Evolutionary conservation across 164 flowering plant species (phyloP).

Genomic region (Piper betle): DNA sequence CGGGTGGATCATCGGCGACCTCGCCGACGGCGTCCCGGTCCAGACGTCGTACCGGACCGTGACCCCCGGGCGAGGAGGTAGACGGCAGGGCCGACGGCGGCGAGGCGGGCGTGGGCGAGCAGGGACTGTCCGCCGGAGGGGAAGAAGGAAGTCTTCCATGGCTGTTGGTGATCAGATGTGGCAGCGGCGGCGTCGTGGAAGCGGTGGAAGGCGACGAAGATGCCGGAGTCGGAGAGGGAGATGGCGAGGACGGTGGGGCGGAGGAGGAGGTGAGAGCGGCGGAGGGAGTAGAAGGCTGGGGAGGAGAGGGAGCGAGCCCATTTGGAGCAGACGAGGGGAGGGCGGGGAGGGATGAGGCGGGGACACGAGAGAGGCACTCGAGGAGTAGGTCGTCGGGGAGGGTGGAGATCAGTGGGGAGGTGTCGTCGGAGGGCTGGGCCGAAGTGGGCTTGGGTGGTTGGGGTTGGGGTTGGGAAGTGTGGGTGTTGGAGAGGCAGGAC

Average conservation of each 20-base stretch:
- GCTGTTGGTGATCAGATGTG: not conserved
- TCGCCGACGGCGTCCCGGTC: slow-evolving; percentile 24
- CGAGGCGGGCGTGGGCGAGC: slow-evolving; percentile 33
- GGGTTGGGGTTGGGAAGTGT: slow-evolving; percentile 17
- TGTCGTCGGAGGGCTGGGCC: slow-evolving; percentile 4
- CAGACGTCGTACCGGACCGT: slow-evolving; percentile 46
- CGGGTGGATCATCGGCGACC: slow-evolving; percentile 32
- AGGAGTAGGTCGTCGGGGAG: slow-evolving; percentile 80
- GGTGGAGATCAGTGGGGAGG: slow-evolving; percentile 19
- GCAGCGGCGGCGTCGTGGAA: slow-evolving; percentile 3
- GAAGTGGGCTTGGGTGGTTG: slow-evolving; percentile 4
- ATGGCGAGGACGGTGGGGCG: slow-evolving; percentile 30
- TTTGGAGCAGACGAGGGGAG: slow-evolving; percentile 50
- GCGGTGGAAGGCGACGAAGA: slow-evolving; percentile 27
- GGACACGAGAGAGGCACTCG: slow-evolving; percentile 59
- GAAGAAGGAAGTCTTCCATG: slow-evolving; percentile 25
- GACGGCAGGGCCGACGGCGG: slow-evolving; percentile 35
- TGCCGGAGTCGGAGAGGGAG: slow-evolving; percentile 23
- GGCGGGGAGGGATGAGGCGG: slow-evolving; percentile 43
- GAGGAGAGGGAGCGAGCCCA: slow-evolving; percentile 43
- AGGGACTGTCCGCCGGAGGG: slow-evolving; percentile 5
- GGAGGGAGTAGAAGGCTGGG: slow-evolving; percentile 37
- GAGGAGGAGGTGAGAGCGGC: slow-evolving; percentile 38
- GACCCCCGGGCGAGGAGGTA: slow-evolving; percentile 32
- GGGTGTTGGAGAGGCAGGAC: slow-evolving; percentile 59